Base-by-base conservation (phyloP, 208 protist species). In the Acanthamoeba triangularis region DNA sequence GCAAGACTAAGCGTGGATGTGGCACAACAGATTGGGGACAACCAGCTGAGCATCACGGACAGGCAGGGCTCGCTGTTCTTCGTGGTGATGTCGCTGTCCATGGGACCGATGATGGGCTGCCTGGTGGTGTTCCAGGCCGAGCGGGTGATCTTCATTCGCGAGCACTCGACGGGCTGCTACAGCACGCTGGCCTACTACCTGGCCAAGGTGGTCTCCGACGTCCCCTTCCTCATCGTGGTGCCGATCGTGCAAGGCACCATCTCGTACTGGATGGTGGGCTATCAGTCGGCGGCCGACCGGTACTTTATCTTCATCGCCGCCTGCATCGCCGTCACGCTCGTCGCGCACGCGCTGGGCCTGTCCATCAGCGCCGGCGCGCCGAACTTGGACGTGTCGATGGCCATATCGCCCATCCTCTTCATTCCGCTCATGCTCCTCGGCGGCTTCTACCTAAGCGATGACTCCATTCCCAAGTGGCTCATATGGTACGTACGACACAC, bases 181-280 rank as follows among this genome's bases (percentile, higher is more conserved):
- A 49, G 54, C 44, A 91, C 84, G 44, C 84, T 91, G 11, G 23
- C 84, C 47, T 91, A 67, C 52, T 91, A 69, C 59, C 84, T 91
- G 1, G 56, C 52, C 23, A 91, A 91, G 25, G 56, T 59, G n/a
- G 0, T 91, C 23, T 49, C 84, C 33, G 84, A 91, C 84, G 0
- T 91, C 5, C 84, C 84, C 25, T 67, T 67, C 59, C 44, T 91
- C 11, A 67, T 49, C 0, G 37, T 91, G 30, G 44, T 91, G 18
- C 84, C 84, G 16, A 44, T 91, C 59, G 56, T 91, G 35, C 56
- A 69, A 49, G 44, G 84, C 56, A 59, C 56, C 84, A 91, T 91
- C 84, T 69, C 84, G 33, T 91, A 91, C 35, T 91, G 49, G 54
- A 91, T 91, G 84, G 84, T 91, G 30, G 84, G 84, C 18, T 91